Evolutionary conservation across 2,329 filamentous ascomycete genomes (phyloP).

Genomic region (Nothomitra cinnamomea): DNA sequence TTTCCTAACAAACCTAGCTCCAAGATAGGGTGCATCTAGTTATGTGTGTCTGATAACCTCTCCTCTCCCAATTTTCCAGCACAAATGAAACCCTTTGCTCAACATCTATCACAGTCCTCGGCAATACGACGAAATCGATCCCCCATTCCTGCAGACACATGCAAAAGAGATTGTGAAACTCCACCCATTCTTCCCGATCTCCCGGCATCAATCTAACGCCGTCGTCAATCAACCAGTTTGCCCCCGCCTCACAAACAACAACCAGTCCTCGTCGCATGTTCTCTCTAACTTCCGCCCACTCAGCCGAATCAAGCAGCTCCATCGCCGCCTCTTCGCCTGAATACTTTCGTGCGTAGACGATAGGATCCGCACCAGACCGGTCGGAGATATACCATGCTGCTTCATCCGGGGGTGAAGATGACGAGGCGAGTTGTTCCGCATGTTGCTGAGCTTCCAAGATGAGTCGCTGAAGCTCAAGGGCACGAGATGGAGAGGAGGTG

Average conservation of each 20-base stretch:
- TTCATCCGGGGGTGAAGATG: too few species aligned
- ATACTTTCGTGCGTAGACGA: slow-evolving; percentile 23
- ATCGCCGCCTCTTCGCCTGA: slow-evolving; percentile 13
- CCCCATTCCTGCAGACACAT: neutral
- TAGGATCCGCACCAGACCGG: slow-evolving; percentile 26
- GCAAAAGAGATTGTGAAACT: slow-evolving; percentile 9
- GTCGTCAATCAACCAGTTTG: slow-evolving; percentile 21
- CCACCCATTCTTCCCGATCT: slow-evolving; percentile 16
- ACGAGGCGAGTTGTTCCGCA: slow-evolving; percentile 5
- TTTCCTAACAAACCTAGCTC: too few species aligned
- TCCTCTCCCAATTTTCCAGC: too few species aligned
- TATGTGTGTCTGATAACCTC: too few species aligned
- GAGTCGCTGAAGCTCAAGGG: neutral
- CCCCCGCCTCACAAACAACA: slow-evolving; percentile 18
- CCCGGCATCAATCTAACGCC: slow-evolving; percentile 22
- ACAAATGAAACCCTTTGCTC: neutral
- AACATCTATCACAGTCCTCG: neutral
- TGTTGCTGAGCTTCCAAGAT: neutral
- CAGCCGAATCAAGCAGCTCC: neutral
- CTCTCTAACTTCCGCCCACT: neutral
- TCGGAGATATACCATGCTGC: slow-evolving; percentile 25
- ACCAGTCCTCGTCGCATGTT: neutral
- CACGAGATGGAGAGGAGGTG: neutral
- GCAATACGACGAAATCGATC: neutral
- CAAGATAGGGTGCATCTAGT: too few species aligned